phyloP scores from a whole-genome alignment of 148 eudicot species.

The Euryodendron excelsum region DNA sequence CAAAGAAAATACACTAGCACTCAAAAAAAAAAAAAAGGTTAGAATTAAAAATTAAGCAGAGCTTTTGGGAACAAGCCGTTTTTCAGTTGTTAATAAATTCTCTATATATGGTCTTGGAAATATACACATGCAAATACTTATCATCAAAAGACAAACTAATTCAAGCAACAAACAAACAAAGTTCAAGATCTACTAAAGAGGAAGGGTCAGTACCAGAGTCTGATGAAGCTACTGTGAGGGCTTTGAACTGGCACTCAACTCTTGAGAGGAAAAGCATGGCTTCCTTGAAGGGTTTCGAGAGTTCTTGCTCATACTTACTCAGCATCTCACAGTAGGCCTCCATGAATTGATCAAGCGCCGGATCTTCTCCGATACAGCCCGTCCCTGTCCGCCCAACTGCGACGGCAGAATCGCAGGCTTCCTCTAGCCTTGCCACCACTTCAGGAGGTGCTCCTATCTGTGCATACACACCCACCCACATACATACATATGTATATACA shows the following conservation, averaged over 20 bases:
- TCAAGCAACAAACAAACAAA: background rate
- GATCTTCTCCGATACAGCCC: slow-evolving; percentile 70
- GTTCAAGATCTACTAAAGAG: slow-evolving; percentile 21
- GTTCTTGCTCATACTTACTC: slow-evolving; percentile 83
- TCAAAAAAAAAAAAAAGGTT: background rate
- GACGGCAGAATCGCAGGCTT: slow-evolving; percentile 48
- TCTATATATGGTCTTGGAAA: slow-evolving; percentile 26
- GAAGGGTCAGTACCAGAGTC: slow-evolving; percentile 47
- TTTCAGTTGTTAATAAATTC: background rate
- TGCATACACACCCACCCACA: background rate
- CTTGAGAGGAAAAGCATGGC: slow-evolving; percentile 90
- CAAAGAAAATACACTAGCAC: too few relatives aligned
- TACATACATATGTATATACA: too few relatives aligned
- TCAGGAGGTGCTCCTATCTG: slow-evolving; percentile 98
- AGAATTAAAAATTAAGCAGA: background rate
- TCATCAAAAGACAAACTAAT: background rate
- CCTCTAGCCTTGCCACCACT: slow-evolving; percentile 87
- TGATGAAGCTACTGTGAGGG: slow-evolving; percentile 63
- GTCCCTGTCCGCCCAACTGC: slow-evolving; percentile 17
- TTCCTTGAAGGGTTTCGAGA: slow-evolving; percentile 89
- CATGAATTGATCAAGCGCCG: slow-evolving; percentile 93
- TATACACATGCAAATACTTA: slow-evolving; percentile 35
- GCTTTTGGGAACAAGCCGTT: background rate
- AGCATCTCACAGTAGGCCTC: slow-evolving; percentile 98
- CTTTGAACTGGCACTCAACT: slow-evolving; percentile 81